These are phyloP conservation scores for Mortierella polycephala DNA, from an alignment of 371 early-diverging fungal species.

Conservation along the genomic window DNA sequence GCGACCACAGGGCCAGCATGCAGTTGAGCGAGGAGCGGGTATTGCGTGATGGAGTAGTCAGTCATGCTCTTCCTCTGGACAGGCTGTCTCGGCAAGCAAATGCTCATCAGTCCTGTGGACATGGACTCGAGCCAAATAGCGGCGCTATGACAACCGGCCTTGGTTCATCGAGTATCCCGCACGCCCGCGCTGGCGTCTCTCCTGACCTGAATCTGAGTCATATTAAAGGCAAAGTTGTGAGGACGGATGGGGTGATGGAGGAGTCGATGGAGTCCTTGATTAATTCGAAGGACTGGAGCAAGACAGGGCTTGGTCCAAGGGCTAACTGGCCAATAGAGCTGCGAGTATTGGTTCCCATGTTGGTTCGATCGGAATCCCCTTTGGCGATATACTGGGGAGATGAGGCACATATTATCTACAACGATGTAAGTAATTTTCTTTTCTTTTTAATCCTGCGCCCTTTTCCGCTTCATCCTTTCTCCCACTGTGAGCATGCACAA, in stretches of 20 bases:
- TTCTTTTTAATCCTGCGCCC: neutral
- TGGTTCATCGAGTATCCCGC: conserved; percentile 1
- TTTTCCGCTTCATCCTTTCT: neutral
- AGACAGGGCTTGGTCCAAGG: conserved; percentile 32
- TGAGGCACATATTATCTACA: conserved; percentile 29
- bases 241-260: neutral
- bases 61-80: neutral
- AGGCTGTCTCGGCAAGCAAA: neutral
- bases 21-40: conserved; percentile 11
- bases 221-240: neutral
- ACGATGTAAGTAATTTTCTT: conserved; percentile 41
- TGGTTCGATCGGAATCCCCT: conserved; percentile 25
- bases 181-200: conserved; percentile 30
- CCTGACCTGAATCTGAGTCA: conserved; percentile 15
- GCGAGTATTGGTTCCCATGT: conserved; percentile 4
- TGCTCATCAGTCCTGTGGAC: too few relatives aligned
- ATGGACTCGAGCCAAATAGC: too few relatives aligned
- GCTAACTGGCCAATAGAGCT: conserved; percentile 40
- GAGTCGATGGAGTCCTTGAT: conserved; percentile 20
- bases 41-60: conserved; percentile 10
- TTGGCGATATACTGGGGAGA: conserved; percentile 50
- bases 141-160: too few relatives aligned
- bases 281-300: conserved; percentile 38
- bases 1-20: conserved; percentile 17
- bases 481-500: neutral